Evolutionary conservation across 495 filamentous ascomycete species (phyloP).

Genomic region (Aspergillus coremiiformis): DNA sequence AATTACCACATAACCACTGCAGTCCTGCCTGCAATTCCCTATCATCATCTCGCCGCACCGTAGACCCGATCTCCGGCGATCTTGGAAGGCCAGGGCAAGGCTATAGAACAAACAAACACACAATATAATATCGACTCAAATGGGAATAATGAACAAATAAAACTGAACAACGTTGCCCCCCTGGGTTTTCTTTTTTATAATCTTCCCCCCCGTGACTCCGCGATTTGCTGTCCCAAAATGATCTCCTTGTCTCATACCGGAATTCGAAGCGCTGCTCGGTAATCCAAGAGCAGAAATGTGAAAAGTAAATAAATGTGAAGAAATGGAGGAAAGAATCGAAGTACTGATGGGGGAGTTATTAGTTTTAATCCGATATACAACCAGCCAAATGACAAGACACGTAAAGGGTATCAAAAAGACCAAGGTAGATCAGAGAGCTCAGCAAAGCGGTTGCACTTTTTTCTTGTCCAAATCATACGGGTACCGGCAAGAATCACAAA

Average conservation of each 20-base stretch:
- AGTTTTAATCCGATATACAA: slow-evolving; percentile 22
- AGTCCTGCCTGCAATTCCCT: slow-evolving; percentile 1
- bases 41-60: not conserved
- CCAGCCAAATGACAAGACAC: slow-evolving; percentile 33
- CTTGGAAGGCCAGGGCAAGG: not conserved
- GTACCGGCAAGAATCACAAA: slow-evolving; percentile 1
- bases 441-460: slow-evolving; percentile 12
- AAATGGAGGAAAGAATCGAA: not conserved
- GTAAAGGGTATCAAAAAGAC: slow-evolving; percentile 43
- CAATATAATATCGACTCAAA: slow-evolving; percentile 1
- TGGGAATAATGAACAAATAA: slow-evolving; percentile 4
- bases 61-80: not conserved
- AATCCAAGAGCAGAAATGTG: not conserved
- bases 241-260: not conserved
- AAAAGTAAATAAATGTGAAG: not conserved
- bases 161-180: not conserved
- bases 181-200: not conserved
- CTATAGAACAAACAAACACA: not conserved
- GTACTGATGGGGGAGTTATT: slow-evolving; percentile 6
- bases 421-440: slow-evolving; percentile 27
- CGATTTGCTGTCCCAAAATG: not conserved
- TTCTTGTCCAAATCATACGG: not conserved
- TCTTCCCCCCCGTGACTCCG: not conserved
- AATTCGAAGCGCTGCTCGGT: not conserved
- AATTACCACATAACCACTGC: not conserved